These are phyloP conservation scores for Verbena officinalis DNA, from an alignment of 257 asterid species.

Conservation along the genomic window DNA sequence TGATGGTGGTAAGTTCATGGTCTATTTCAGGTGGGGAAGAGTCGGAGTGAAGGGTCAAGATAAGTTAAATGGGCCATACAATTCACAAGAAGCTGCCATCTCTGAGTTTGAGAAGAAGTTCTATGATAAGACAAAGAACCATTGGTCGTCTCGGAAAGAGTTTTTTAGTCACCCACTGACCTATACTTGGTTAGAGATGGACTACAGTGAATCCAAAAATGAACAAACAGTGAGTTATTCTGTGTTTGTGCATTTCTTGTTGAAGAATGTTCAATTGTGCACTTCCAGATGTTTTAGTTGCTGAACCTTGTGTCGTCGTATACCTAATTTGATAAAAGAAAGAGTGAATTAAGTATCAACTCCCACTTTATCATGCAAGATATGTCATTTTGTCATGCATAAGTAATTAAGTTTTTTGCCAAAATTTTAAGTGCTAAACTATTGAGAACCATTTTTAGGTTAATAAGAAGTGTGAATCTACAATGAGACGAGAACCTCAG, in stretches of 20 bases:
- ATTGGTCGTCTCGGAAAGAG: slow-evolving; percentile 61
- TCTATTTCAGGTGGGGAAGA: slow-evolving; percentile 93
- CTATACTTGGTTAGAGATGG: slow-evolving; percentile 97
- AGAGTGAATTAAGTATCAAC: background rate
- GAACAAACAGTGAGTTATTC: slow-evolving; percentile 61
- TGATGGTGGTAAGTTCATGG: slow-evolving; percentile 70
- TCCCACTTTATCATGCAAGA: slow-evolving; percentile 12
- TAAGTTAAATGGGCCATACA: slow-evolving; percentile 62
- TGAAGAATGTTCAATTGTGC: slow-evolving; percentile 11
- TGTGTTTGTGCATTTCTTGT: slow-evolving; percentile 18
- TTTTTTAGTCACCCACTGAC: slow-evolving; percentile 56
- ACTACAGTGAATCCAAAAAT: slow-evolving; percentile 62
- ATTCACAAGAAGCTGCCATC: slow-evolving; percentile 56
- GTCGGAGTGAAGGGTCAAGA: slow-evolving; percentile 93
- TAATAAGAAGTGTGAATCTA: slow-evolving; percentile 37
- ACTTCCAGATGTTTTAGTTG: slow-evolving; percentile 22
- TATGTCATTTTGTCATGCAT: slow-evolving; percentile 8
- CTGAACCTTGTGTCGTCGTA: slow-evolving; percentile 9
- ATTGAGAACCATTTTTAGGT: slow-evolving; percentile 41
- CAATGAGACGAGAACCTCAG: slow-evolving; percentile 44
- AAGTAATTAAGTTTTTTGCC: slow-evolving; percentile 13
- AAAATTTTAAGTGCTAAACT: slow-evolving; percentile 22
- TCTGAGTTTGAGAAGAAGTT: slow-evolving; percentile 70
- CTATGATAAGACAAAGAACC: slow-evolving; percentile 69
- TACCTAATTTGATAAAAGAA: background rate